Evolutionary conservation across 2,329 filamentous ascomycete species (phyloP), one percentile per base, ranked within the genome.

Genomic region (Neofusicoccum laricinum): DNA sequence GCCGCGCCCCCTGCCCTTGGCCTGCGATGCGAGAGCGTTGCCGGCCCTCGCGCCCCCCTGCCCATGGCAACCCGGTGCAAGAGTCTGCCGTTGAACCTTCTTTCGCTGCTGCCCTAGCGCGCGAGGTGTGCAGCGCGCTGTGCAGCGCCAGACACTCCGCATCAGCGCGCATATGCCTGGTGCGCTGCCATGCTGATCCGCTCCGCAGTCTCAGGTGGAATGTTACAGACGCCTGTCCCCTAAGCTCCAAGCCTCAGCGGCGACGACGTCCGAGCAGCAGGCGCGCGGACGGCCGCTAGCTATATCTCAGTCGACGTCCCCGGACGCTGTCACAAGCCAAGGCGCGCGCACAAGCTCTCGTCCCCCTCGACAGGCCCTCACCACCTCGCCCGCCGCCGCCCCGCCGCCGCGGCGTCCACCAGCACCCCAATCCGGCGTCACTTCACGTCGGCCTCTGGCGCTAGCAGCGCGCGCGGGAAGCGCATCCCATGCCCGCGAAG

Each of bases 141-240:
- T 57, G 51, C 51, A 55, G 50, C 50, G 36, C 50, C 50, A 55
- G 50, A 55, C 50, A 57, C 51, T 38, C 51, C 36, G 51, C 51
- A 57, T 41, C 36, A 41, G 51, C 21, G 46, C 46, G 46, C 46
- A 49, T 49, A 49, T 49, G 46, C 45, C 49, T 51, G 49, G 49
- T 19, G 49, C 49, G 49, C 50, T n/a, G 51, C 51, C 51, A 57
- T 43, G 51, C 51, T 57, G 51, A 57, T 57, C 51, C 51, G 51
- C 51, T 57, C 51, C 51, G 51, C 51, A 57, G 51, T 57, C 51
- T 57, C 51, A 57, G 51, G 51, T 57, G 51, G 51, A 57, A 57
- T 57, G 51, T 57, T 57, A 55, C 50, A 55, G 50, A 41, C 50
- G 46, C 46, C 46, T 30, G 46, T 10, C 46, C 45, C 50, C 34